Evolutionary conservation across 306 rosid species (phyloP), one percentile per base, ranked within the genome.

Genomic region (Quercus gilva): DNA sequence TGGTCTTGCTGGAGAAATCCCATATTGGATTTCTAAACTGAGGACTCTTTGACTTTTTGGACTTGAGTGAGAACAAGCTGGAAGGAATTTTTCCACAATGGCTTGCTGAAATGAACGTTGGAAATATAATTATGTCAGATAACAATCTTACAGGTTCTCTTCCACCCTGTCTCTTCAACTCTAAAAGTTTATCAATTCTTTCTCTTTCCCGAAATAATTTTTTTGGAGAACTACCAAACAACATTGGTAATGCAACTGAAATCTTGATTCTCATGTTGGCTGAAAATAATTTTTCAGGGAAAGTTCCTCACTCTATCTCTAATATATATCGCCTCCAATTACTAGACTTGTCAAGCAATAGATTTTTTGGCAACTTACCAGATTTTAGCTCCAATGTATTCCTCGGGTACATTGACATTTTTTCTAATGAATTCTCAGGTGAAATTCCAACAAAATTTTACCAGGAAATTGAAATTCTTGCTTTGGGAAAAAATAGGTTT

Each of bases 11-110:
- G 85, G 78, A 55, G 82, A 82, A 59, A 58, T 82, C 55, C 82
- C 85, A 12, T 2, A 20, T 20, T 82, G 85, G 85, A 77, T 82
- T 77, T 72, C 85, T 49, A 23, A 37, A 7, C 85, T 64, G 13
- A 77, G 37, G 31, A 41, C 71, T 23, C 63, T 82, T 82, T 19
- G 35, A 63, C 64, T 63, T 72, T 58, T 29, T 77, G 9, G 79
- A 82, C 75, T 82, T 73, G 79, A 82, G 85, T 43, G 63, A 77
- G 65, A 82, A 82, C 69, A 35, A 82, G 76, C 79, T 82, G 0
- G 75, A 72, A 77, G 85, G 85, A 71, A 14, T 14, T 2, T 77
- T 82, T 56, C 82, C 85, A 61, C 55, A 33, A 41, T 82, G 85
- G 82, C 82, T 82, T 14, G 82, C 82, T 41, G 64, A 82, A 37